These are phyloP conservation scores for Fusarium sp. DNA, from an alignment of 2,329 filamentous ascomycete genomes.

Conservation along the genomic window DNA sequence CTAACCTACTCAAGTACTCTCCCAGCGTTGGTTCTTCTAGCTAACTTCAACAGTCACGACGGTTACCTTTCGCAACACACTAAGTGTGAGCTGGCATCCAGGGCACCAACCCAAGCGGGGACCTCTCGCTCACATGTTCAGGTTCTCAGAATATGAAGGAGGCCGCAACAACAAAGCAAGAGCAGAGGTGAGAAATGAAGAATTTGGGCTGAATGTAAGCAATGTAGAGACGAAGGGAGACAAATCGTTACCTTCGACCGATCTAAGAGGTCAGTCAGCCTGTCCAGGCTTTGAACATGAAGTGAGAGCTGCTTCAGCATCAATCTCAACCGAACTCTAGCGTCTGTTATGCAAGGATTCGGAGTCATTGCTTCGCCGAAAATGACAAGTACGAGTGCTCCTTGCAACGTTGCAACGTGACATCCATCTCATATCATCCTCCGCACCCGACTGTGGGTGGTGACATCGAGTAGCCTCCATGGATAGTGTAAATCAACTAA, in stretches of 20 bases:
- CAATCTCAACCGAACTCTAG: too few relatives aligned
- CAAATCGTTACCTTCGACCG: not conserved
- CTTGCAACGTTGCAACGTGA: not conserved
- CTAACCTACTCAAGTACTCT: too few relatives aligned
- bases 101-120: too few relatives aligned
- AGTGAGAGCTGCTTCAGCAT: not conserved
- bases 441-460: not conserved
- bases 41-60: not conserved
- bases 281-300: not conserved
- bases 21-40: not conserved
- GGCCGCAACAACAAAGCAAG: not conserved
- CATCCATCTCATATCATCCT: not conserved
- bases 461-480: not conserved
- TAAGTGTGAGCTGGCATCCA: not conserved
- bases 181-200: not conserved
- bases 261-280: too few relatives aligned
- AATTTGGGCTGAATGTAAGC: not conserved
- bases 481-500: not conserved
- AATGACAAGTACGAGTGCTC: not conserved
- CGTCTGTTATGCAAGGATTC: not conserved
- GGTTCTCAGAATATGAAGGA: not conserved
- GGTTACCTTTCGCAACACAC: not conserved
- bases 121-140: too few relatives aligned
- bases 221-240: not conserved
- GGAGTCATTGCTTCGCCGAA: not conserved